Percentiles rank a stretch among this genome's conserved stretches.
Conservation (phyloP, 441 rosid genomes). For the Euphorbia celastroides region DNA sequence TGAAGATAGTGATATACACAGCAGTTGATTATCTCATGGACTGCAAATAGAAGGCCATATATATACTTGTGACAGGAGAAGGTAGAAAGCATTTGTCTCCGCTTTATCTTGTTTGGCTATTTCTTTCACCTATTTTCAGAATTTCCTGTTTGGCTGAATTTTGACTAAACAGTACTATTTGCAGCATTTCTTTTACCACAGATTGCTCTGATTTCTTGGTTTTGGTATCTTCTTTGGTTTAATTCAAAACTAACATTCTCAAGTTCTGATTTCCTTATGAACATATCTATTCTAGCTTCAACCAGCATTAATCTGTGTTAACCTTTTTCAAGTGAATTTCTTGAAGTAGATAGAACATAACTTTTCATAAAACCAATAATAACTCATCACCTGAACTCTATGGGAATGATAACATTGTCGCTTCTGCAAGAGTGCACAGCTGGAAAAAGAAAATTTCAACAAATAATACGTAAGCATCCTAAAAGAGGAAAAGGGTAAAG, state of each 20-base stretch:
- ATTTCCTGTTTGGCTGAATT: not conserved
- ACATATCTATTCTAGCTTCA: not conserved
- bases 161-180: not conserved
- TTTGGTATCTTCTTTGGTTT: not conserved
- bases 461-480: slow-evolving; percentile 10
- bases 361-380: not conserved
- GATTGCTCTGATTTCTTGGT: not conserved
- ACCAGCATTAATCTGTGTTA: not conserved
- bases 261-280: not conserved
- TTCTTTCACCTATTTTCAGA: not conserved
- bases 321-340: not conserved
- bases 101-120: not conserved
- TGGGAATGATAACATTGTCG: slow-evolving; percentile 28
- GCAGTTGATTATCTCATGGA: not conserved
- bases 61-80: too few relatives aligned
- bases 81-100: not conserved
- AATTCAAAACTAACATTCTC: not conserved
- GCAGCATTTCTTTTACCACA: not conserved
- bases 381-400: slow-evolving; percentile 25
- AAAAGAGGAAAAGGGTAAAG: not conserved
- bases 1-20: not conserved
- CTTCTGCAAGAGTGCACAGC: slow-evolving; percentile 20
- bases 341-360: slow-evolving; percentile 4
- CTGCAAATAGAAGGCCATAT: not conserved
- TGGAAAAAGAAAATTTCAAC: slow-evolving; percentile 4